Conservation (phyloP, 768 basidiomycete genomes). For the Termitomyces sp. region DNA sequence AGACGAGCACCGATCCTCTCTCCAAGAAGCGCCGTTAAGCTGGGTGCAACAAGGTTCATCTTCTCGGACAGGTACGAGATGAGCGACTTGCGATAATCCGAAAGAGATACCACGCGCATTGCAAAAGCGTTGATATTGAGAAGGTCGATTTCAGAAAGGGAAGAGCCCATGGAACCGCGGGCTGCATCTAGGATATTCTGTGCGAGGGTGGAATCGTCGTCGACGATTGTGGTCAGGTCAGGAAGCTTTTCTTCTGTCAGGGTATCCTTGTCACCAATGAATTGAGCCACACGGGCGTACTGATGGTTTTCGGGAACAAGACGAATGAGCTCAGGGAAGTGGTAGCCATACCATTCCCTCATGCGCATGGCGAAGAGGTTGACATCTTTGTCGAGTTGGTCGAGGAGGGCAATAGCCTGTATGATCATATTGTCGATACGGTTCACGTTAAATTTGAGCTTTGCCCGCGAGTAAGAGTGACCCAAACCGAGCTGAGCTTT, state of each 20-base stretch:
- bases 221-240: constrained; percentile 73
- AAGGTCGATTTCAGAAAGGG: constrained; percentile 88
- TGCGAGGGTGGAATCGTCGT: constrained; percentile 79
- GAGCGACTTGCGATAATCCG: constrained; percentile 90
- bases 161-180: constrained; percentile 90
- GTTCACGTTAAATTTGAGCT: constrained; percentile 97
- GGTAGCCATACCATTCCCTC: constrained; percentile 98
- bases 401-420: constrained; percentile 95
- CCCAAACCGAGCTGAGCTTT: constrained; percentile 96
- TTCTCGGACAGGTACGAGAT: constrained; percentile 88
- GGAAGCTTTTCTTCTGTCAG: constrained; percentile 75
- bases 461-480: constrained; percentile 95
- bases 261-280: constrained; percentile 86
- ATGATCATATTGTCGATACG: constrained; percentile 99
- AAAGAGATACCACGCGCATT: constrained; percentile 81
- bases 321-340: constrained; percentile 94
- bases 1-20: constrained; percentile 89
- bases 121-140: constrained; percentile 94
- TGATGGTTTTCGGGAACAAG: constrained; percentile 93
- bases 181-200: constrained; percentile 95
- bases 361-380: constrained; percentile 98
- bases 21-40: constrained; percentile 82
- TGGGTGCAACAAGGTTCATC: constrained; percentile 97
- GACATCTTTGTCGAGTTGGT: constrained; percentile 99
- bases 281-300: constrained; percentile 80